phyloP scores from a whole-genome alignment of 2,329 filamentous ascomycete species.

The Bipolaris victoriae region DNA sequence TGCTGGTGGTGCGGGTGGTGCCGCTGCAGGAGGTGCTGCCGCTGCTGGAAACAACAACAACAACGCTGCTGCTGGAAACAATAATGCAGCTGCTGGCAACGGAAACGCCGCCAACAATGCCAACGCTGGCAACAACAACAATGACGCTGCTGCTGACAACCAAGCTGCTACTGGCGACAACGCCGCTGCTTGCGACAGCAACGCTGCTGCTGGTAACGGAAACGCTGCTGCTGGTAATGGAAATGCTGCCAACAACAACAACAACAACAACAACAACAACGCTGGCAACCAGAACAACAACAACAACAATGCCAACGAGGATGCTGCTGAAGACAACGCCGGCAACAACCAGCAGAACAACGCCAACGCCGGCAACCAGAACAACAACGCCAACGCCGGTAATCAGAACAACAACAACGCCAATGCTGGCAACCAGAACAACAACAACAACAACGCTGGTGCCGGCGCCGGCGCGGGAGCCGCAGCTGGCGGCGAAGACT shows the following conservation, averaged over 20 bases:
- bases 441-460: slow-evolving; percentile 25
- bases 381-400: slow-evolving; percentile 17
- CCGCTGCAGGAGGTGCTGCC: slow-evolving; percentile 38
- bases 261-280: slow-evolving; percentile 2
- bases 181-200: slow-evolving; percentile 1
- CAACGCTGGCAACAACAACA: background rate
- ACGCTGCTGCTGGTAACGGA: background rate
- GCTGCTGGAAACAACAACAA: slow-evolving; percentile 17
- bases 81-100: background rate
- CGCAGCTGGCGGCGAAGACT: slow-evolving; percentile 40
- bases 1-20: slow-evolving; percentile 34
- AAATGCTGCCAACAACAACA: slow-evolving; percentile 10
- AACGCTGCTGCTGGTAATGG: background rate
- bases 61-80: background rate
- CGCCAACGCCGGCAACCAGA: background rate
- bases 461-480: slow-evolving; percentile 14
- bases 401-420: slow-evolving; percentile 20
- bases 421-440: slow-evolving; percentile 20
- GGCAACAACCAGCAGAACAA: slow-evolving; percentile 14
- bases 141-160: background rate
- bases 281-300: slow-evolving; percentile 8
- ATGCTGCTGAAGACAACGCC: slow-evolving; percentile 10
- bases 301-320: background rate
- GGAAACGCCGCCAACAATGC: background rate
- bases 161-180: background rate